phyloP scores from a whole-genome alignment of 176 grass and related monocot species.

The Cenchrus fungigraminus region DNA sequence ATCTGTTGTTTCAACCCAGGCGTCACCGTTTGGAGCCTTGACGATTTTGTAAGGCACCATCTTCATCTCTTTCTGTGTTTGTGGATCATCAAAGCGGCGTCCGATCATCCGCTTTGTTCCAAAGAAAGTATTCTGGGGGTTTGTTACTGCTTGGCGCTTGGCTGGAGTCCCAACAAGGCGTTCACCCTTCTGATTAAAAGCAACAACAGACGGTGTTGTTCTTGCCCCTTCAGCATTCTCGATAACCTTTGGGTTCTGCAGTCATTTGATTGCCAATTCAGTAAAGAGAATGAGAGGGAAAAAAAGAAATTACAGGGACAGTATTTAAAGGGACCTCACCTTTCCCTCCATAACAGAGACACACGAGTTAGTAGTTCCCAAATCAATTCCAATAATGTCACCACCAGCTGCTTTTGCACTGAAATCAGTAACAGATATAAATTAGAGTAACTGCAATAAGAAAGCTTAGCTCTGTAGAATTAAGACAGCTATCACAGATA shows the following conservation, averaged over 20 bases:
- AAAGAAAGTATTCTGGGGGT: conserved; percentile 44
- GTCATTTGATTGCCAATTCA: neutral
- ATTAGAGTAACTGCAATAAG: neutral
- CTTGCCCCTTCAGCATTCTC: conserved; percentile 39
- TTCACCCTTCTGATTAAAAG: conserved; percentile 34
- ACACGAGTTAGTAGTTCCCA: conserved; percentile 36
- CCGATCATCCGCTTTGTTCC: conserved; percentile 34
- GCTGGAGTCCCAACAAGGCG: conserved; percentile 30
- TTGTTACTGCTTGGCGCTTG: conserved; percentile 36
- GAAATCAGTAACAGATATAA: neutral
- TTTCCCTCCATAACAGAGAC: conserved; percentile 41
- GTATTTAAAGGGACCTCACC: neutral
- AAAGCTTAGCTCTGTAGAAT: neutral
- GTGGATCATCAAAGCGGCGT: conserved; percentile 36
- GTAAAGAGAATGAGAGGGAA: neutral
- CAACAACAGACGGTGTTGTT: conserved; percentile 36
- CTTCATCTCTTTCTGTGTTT: conserved; percentile 37
- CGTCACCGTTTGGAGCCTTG: conserved; percentile 34
- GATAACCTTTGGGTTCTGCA: conserved; percentile 73
- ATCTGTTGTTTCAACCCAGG: conserved; percentile 31
- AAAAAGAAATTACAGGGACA: neutral
- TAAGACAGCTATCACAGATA: neutral
- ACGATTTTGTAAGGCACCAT: conserved; percentile 39
- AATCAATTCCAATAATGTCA: conserved; percentile 36
- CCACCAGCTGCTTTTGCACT: conserved; percentile 24